Percentiles rank a stretch among this genome's conserved stretches.
Conservation (phyloP, 768 basidiomycete genomes). For the Suillus subluteus region DNA sequence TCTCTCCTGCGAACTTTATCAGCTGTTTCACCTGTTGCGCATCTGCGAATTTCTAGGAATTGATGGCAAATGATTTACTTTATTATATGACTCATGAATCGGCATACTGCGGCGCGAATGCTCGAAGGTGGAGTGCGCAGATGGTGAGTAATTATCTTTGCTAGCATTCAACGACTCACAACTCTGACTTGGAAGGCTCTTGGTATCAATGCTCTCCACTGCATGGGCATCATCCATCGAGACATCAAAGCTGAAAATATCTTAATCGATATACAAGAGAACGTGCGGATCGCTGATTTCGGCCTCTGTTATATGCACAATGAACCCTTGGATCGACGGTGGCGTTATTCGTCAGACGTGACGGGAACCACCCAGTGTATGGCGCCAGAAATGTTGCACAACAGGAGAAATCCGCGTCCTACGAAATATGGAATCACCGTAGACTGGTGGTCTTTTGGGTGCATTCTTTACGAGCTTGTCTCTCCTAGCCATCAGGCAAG, state of each 20-base stretch:
- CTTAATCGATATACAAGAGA: not conserved
- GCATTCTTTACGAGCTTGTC: conserved; percentile 43
- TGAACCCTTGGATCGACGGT: not conserved
- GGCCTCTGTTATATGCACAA: not conserved
- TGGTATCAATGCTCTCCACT: conserved; percentile 50
- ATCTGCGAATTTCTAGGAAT: conserved; percentile 31
- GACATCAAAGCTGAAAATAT: conserved; percentile 51
- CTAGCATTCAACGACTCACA: not conserved
- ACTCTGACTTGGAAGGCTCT: conserved; percentile 32
- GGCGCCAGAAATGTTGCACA: not conserved
- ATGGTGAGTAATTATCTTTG: conserved; percentile 31
- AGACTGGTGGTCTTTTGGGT: conserved; percentile 48
- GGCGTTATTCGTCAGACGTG: conserved; percentile 25
- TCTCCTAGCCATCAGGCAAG: conserved; percentile 28
- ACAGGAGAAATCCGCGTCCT: conserved; percentile 11
- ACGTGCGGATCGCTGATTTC: not conserved
- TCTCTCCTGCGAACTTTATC: not conserved
- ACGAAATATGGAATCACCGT: conserved; percentile 35
- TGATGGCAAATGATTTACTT: conserved; percentile 43
- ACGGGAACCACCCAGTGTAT: not conserved
- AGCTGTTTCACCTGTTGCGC: not conserved
- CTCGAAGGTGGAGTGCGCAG: conserved; percentile 40
- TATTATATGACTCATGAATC: conserved; percentile 31
- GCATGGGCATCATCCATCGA: conserved; percentile 65
- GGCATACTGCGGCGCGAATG: conserved; percentile 39